Base-by-base conservation (phyloP, 768 basidiomycete genomes). In the Aureoboletus auriporus region DNA sequence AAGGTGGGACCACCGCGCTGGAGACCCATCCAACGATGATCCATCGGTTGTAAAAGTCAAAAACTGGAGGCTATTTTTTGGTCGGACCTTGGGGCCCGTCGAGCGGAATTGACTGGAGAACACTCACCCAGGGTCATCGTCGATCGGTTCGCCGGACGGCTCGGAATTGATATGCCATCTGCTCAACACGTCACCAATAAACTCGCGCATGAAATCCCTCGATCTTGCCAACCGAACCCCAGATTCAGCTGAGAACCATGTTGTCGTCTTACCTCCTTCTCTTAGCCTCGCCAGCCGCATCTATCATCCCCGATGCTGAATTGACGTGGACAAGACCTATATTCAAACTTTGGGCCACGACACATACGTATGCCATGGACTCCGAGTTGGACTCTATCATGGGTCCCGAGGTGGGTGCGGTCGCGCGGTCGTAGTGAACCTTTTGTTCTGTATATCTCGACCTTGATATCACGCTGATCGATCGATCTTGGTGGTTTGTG, bases 381-480 rank as follows among this genome's bases (percentile, higher is more conserved):
- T 26, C 35, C 2, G 20, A 34, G 8, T 26, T n/a, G 8, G 34
- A 39, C 10, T 8, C 38, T 5, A 46, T 69, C n/a, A n/a, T n/a
- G n/a, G n/a, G 57, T 1, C 64, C 66, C 30, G 72, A 75, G 64
- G 76, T 77, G 47, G 5, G 69, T 63, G 20, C 34, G 11, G 8
- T n/a, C 4, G 8, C 31, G 10, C 26, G 4, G 20, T 23, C 4
- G 4, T 23, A 14, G 6, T 31, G 30, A 31, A 3, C 30, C 4
- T 23, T 23, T 10, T 31, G 3, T n/a, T n/a, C n/a, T 31, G 8
- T 31, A 11, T 9, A 23, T 23, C 20, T 23, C 20, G 20, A 23
- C 20, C 20, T 23, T 31, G 30, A 31, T 10, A 10, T 10, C 30
- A 31, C 4, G 20, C 20, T 23, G 20, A 23, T 23, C 4, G 20